Base-by-base conservation (phyloP, 495 filamentous ascomycete genomes). In the Haplographium delicatum region DNA sequence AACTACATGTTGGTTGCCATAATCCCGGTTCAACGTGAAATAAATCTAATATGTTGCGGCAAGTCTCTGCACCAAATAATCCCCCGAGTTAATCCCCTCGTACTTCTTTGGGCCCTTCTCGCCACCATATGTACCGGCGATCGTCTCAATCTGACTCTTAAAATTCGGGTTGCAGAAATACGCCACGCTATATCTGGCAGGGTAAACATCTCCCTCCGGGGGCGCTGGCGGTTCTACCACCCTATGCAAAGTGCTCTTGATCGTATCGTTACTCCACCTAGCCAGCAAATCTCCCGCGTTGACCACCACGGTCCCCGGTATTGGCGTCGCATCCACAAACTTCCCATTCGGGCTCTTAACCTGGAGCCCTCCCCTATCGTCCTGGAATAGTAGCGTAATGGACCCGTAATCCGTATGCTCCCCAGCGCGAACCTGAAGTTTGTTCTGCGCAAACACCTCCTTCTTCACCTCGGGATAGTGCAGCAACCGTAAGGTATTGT, bases 121-220 rank as follows among this genome's bases (percentile, higher is more conserved):
- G 2, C 75, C 74, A 13, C 75, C 80, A 63, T 80, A 95, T 0
- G 91, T 96, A 5, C 91, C 89, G 0, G 90, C 91, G 30, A 97
- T 79, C 0, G 84, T 89, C 46, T 95, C 87, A 58, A 96, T 96
- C 42, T 73, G 67, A 50, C 70, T 71, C 50, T 90, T 78, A 61
- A 79, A 85, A 54, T 96, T 88, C 7, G 91, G 90, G 57, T 96
- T 95, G 71, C 91, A 95, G 65, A 97, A 97, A 66, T 91, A 91
- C 66, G 83, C 84, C 56, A 86, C 77, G 50, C 79, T 83, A 53
- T 87, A 88, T 44, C 84, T 66, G 4, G 83, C 68, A 24, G 83
- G 83, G 61, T 86, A 75, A 6, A 62, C 65, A 15, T 67, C 66
- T 8, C 59, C 61, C 3, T 51, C 38, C 16, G 34, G 56, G 3